Percentiles rank a stretch among this genome's conserved stretches.
Evolutionary conservation across 345 rosid species (phyloP).

Genomic region (Gossypium raimondii): DNA sequence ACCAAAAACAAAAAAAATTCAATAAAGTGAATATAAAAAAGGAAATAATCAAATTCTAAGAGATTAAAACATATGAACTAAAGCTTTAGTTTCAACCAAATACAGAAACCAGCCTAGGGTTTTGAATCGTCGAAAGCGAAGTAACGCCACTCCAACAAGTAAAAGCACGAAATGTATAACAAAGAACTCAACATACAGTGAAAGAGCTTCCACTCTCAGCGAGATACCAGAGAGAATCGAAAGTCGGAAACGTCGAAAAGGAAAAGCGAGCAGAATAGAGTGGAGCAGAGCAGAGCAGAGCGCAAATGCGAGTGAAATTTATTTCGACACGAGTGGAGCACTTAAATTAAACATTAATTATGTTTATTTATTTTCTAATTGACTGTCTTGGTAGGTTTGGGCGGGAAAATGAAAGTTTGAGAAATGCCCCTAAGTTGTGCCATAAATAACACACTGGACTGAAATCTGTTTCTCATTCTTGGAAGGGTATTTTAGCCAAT

Average conservation of each 20-base stretch:
- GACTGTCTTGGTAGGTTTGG: constrained; percentile 17
- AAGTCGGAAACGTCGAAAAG: background rate
- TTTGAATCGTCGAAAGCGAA: background rate
- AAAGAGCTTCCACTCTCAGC: background rate
- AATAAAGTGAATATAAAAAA: background rate
- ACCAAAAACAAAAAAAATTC: background rate
- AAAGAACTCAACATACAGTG: background rate
- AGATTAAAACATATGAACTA: background rate
- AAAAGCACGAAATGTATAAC: constrained; percentile 1
- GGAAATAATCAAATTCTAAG: background rate
- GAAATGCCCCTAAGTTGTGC: background rate
- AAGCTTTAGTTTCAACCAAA: background rate
- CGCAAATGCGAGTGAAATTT: background rate
- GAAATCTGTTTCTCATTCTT: background rate
- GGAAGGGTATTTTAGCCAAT: background rate
- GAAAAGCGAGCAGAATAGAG: background rate
- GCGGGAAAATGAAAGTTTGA: constrained; percentile 26
- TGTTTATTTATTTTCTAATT: background rate
- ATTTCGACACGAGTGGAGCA: background rate
- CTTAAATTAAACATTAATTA: background rate
- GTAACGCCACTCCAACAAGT: background rate
- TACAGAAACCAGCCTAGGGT: background rate
- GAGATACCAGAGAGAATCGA: background rate
- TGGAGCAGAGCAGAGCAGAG: background rate
- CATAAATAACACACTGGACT: background rate